Conservation (phyloP, 2,329 filamentous ascomycete genomes). For the Shiraia bambusicola region DNA sequence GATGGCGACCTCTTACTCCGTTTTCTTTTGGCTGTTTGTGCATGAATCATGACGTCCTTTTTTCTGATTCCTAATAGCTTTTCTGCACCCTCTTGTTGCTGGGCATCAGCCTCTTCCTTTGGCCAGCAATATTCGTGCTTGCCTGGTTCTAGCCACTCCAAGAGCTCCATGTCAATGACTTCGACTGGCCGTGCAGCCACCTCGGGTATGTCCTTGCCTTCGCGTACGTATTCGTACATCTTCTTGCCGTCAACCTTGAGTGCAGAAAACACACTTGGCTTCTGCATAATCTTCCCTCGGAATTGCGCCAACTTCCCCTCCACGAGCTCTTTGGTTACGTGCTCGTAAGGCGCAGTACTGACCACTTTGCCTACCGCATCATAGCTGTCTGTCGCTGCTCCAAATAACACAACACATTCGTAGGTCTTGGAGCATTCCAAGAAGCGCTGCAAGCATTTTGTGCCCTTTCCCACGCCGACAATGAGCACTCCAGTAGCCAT, state of each 20-base stretch:
- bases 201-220: constrained; percentile 84
- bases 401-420: constrained; percentile 85
- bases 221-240: constrained; percentile 92
- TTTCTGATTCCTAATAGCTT: constrained; percentile 55
- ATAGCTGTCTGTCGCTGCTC: constrained; percentile 89
- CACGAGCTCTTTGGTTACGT: constrained; percentile 77
- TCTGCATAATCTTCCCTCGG: constrained; percentile 81
- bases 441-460: constrained; percentile 78
- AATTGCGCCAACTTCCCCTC: constrained; percentile 75
- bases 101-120: constrained; percentile 70
- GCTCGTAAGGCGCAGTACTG: constrained; percentile 70
- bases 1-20: constrained; percentile 25
- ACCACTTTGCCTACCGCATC: constrained; percentile 84
- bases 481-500: constrained; percentile 92
- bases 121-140: constrained; percentile 80
- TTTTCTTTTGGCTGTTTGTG: constrained; percentile 29
- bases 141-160: constrained; percentile 83
- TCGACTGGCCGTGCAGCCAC: constrained; percentile 80
- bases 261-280: constrained; percentile 89
- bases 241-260: constrained; percentile 92
- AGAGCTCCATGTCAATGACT: constrained; percentile 72
- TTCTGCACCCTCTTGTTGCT: constrained; percentile 75
- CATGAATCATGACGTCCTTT: constrained; percentile 23
- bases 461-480: constrained; percentile 81
- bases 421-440: constrained; percentile 90